Evolutionary conservation across 2,329 filamentous ascomycete species (phyloP), one percentile per base, ranked within the genome.

Genomic region (Arachnomyces sp.): DNA sequence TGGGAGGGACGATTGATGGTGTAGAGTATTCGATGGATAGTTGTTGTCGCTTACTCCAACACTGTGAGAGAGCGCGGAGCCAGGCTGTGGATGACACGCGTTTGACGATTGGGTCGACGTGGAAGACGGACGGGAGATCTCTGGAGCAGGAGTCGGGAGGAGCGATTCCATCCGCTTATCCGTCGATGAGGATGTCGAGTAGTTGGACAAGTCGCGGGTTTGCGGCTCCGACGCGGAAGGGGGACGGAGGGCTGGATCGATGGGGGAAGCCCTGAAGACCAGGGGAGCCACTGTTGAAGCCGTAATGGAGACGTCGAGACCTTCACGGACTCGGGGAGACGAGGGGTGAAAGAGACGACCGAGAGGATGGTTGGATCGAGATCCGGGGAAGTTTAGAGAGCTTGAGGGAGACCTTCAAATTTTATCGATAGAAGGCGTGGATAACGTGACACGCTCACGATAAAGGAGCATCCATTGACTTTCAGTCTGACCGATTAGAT

Each of bases 281-380:
- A 76, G 64, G 55, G 71, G 70, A 64, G 73, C 73, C 62, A 78
- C 71, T 56, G 73, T 72, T 63, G 72, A 78, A 66, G 74, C 70
- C 70, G 71, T 75, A 54, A 47, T 63, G 53, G 54, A 54, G 58
- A 53, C 58, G 9, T 25, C 20, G 20, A 25, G 18, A 16, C 14
- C 14, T 36, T 3, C 18, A 17, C 13, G 30, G 38, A 18, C 20
- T 40, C 20, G 0, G 18, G n/a, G 31, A 9, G 31, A 3, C 9
- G 31, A n/a, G 38, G 29, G 18, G 31, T 2, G 11, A 33, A 25
- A 9, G 20, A 9, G 9, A 25, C 20, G 20, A 9, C 9, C 20
- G 20, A 25, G 20, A 9, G 20, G 5, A 5, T 25, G 20, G 20
- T 25, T 25, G 20, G 20, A 25, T 25, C 20, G 20, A 25, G 20